phyloP scores from a whole-genome alignment of 208 protist species.

The Leishmania aethiopica region DNA sequence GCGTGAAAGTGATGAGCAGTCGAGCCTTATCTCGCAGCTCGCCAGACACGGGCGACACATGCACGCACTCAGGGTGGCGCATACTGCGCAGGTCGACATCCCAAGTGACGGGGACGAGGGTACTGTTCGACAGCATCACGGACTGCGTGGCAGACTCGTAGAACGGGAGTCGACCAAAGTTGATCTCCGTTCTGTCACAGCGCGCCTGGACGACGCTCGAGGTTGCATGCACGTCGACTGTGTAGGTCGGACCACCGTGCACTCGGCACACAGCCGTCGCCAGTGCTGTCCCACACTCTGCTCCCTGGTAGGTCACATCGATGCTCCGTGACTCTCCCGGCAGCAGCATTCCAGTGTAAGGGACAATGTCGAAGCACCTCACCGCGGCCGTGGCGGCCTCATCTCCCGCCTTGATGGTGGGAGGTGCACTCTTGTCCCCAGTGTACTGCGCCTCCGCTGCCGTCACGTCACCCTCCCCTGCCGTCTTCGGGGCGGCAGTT shows the following conservation, averaged over 20 bases:
- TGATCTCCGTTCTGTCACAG: slow-evolving; percentile 85
- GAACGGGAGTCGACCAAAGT: slow-evolving; percentile 92
- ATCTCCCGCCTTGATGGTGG: slow-evolving; percentile 19
- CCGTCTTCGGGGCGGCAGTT: background rate
- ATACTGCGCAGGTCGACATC: slow-evolving; percentile 60
- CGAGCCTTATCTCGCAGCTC: slow-evolving; percentile 72
- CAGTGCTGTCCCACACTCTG: slow-evolving; percentile 12
- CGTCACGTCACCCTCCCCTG: background rate
- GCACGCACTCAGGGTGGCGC: slow-evolving; percentile 55
- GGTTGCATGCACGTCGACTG: slow-evolving; percentile 76
- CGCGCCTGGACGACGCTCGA: slow-evolving; percentile 79
- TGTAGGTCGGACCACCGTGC: slow-evolving; percentile 90
- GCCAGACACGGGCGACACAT: slow-evolving; percentile 78
- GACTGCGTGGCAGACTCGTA: slow-evolving; percentile 63
- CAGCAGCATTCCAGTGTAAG: slow-evolving; percentile 87
- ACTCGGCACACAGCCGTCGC: slow-evolving; percentile 90
- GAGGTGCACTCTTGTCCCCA: slow-evolving; percentile 22
- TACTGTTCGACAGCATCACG: slow-evolving; percentile 90
- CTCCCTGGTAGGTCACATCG: slow-evolving; percentile 89
- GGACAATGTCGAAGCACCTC: slow-evolving; percentile 94
- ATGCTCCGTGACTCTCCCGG: slow-evolving; percentile 79
- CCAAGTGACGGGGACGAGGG: slow-evolving; percentile 88
- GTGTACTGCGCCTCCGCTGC: slow-evolving; percentile 26
- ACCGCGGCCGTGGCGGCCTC: slow-evolving; percentile 4
- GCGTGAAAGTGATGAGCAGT: slow-evolving; percentile 76